Base-by-base conservation (phyloP, 108 stramenopile genomes). In the Cyclotella kingstonii region DNA sequence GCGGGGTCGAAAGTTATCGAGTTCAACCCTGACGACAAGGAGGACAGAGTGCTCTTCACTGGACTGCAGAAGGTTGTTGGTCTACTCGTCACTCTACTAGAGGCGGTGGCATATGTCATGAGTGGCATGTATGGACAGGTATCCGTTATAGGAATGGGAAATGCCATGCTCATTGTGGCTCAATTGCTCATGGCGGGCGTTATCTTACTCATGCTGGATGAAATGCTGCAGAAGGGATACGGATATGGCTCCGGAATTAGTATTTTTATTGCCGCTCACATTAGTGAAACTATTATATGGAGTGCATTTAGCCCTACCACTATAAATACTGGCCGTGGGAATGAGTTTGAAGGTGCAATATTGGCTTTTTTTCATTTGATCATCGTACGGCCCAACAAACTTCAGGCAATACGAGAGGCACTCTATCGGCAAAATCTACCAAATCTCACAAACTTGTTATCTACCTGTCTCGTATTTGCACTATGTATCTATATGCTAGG, bases 11-110 rank as follows among this genome's bases (percentile, higher is more conserved):
- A 93, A 34, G 87, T 99, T 68, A 94, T 99, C 38, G 97, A 98
- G 63, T 97, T 99, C 18, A 91, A 98, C 66, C 85, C 94, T 77
- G 88, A 92, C 35, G 84, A 94, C 69, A 97, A 97, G 85, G 96
- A 98, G 78, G 99, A 99, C 79, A 81, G 97, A 18, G 92, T 94
- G 27, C 81, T 99, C 33, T 99, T 98, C 70, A 79, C 76, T 11
- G 97, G 87, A 26, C 97, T 97, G n/a, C 99, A 99, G 73, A 99
- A 99, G 79, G 80, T 98, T n/a, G 97, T 99, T 70, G 99, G 96
- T 67, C 89, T 99, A 54, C 77, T 99, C 57, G 98, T 98, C 66
- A 98, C 97, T 12, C 64, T 97, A 22, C 95, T 88, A 36, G 93
- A 97, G 87, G 97, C 97, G 38, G 90, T 93, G 59, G 95, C 94